Conservation (phyloP, 495 filamentous ascomycete species). For the Gamarada debralockiae region DNA sequence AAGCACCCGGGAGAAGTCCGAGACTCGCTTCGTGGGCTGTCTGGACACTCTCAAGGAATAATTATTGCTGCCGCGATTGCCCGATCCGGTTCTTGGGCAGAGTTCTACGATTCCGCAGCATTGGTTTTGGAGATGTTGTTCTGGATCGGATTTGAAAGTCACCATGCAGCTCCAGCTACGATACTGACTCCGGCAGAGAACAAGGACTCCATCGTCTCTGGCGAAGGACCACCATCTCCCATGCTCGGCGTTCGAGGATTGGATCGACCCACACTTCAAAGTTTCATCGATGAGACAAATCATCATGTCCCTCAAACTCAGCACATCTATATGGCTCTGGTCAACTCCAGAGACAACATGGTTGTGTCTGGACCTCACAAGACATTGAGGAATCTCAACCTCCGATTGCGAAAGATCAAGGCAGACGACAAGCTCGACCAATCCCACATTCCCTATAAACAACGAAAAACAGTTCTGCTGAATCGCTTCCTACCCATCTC, state of each 20-base stretch:
- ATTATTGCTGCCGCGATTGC: conserved; percentile 89
- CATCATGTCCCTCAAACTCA: conserved; percentile 82
- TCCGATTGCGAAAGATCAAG: conserved; percentile 87
- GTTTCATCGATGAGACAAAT: conserved; percentile 90
- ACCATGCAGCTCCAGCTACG: conserved; percentile 88
- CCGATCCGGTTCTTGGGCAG: conserved; percentile 78
- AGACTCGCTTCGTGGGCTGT: no score
- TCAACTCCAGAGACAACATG: conserved; percentile 90
- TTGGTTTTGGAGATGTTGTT: conserved; percentile 84
- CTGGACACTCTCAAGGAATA: conserved; percentile 95
- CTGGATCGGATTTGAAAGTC: conserved; percentile 93
- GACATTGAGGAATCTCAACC: conserved; percentile 90
- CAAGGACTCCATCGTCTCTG: conserved; percentile 84
- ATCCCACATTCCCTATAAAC: conserved; percentile 83
- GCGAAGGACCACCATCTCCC: conserved; percentile 85
- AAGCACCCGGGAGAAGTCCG: no score
- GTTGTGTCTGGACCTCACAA: conserved; percentile 92
- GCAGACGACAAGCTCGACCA: conserved; percentile 90
- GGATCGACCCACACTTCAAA: conserved; percentile 71
- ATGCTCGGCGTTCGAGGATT: conserved; percentile 96
- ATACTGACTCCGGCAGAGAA: conserved; percentile 78
- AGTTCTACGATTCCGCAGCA: conserved; percentile 67
- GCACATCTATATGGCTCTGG: conserved; percentile 85
- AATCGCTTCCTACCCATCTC: conserved; percentile 95
- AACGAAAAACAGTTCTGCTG: conserved; percentile 88